Conservation (phyloP, 176 grass and related monocot genomes). For the Canna indica region DNA sequence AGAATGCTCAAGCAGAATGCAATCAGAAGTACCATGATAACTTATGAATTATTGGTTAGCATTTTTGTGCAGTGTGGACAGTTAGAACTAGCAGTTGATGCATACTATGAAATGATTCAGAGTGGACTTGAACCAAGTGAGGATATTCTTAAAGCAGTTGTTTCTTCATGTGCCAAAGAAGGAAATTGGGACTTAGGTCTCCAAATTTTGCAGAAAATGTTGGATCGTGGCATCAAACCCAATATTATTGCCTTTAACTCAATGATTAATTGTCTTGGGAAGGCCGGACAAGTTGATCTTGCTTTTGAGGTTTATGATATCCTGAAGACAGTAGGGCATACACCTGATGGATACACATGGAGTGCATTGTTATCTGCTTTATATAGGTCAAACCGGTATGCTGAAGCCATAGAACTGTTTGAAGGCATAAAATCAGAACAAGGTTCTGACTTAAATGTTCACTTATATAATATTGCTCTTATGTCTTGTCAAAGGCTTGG, state of each 20-base stretch:
- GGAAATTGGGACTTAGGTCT: constrained; percentile 65
- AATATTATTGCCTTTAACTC: constrained; percentile 77
- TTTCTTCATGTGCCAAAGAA: constrained; percentile 78
- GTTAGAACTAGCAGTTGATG: constrained; percentile 50
- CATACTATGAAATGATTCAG: constrained; percentile 69
- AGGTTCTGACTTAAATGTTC: constrained; percentile 31
- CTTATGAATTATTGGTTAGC: constrained; percentile 77
- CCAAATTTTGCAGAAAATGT: constrained; percentile 51
- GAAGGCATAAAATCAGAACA: constrained; percentile 48
- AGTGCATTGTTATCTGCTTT: constrained; percentile 58
- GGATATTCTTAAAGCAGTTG: constrained; percentile 76
- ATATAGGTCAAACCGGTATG: constrained; percentile 57
- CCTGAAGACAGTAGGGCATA: constrained; percentile 42
- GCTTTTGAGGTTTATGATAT: constrained; percentile 69
- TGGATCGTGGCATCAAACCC: constrained; percentile 61
- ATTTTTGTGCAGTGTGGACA: constrained; percentile 82
- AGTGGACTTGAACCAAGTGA: constrained; percentile 50
- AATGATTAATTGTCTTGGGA: constrained; percentile 73
- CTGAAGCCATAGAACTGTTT: constrained; percentile 58
- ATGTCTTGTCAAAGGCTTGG: constrained; percentile 81
- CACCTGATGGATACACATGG: constrained; percentile 83
- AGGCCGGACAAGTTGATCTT: constrained; percentile 61
- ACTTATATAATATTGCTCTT: constrained; percentile 67
- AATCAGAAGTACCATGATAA: constrained; percentile 48
- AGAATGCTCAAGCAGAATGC: constrained; percentile 44